Evolutionary conservation across 805 yeast species (phyloP), one percentile per base, ranked within the genome.

Genomic region (Candida takata): DNA sequence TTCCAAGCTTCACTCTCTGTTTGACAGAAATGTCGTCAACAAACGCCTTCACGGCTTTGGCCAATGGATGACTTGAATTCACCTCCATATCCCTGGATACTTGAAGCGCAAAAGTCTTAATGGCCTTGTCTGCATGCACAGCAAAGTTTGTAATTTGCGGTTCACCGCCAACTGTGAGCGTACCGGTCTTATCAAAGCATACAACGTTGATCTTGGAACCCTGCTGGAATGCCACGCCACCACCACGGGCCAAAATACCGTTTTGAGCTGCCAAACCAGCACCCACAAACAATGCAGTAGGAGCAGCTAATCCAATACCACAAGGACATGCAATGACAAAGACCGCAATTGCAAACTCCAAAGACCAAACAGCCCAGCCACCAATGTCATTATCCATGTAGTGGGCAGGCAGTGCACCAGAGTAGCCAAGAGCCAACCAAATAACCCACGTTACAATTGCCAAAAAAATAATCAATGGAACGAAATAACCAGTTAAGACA

Each of bases 301-400:
- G 92, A 2, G 90, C 92, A 17, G 92, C 92, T 16, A 83, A 62
- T 2, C 90, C 92, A 46, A 83, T 73, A 2, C 90, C 94, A 63
- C 92, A 83, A 2, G 94, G 94, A 52, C 94, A 83, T 0, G 90
- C 90, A 34, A 83, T 74, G 2, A 83, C 90, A 59, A 83, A 81
- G 2, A 84, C 90, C 0, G 88, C 74, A 44, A 83, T 79, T 2
- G 87, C 74, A 57, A 83, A 83, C 46, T 81, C 79, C 37, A 83
- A 63, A 1, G 88, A 77, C 87, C 90, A 83, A 10, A 81, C 71
- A 1, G 71, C 62, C 86, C 88, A 81, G 1, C 86, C 84, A 12
- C 85, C 85, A 33, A 75, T 63, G 39, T 77, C 82, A 36, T 70
- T 69, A 49, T 79, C 84, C 29, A 79, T 60, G 43, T 80, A 80